Conservation (phyloP, 805 yeast species). For the Saturnispora bothae region DNA sequence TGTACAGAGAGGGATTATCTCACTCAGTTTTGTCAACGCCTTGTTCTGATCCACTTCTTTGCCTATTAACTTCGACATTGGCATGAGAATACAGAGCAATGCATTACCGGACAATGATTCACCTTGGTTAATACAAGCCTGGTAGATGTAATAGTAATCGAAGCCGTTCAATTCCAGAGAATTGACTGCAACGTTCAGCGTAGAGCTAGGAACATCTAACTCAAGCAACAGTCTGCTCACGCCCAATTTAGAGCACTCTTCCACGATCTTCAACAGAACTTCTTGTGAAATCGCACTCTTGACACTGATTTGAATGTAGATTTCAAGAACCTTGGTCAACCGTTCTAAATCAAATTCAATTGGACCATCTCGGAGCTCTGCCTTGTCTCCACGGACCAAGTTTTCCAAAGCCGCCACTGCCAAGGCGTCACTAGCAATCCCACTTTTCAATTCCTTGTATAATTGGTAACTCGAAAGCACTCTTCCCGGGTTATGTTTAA, state of each 20-base stretch:
- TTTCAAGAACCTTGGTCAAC: constrained; percentile 11
- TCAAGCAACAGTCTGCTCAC: constrained; percentile 12
- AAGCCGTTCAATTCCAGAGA: constrained; percentile 10
- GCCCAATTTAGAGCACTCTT: constrained; percentile 15
- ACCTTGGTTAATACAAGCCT: constrained; percentile 12
- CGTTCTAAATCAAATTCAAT: constrained; percentile 11
- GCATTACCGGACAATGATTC: constrained; percentile 14
- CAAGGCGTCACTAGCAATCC: constrained; percentile 7
- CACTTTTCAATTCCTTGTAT: constrained; percentile 12
- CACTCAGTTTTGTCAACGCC: constrained; percentile 8
- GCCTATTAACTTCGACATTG: constrained; percentile 17
- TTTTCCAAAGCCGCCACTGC: constrained; percentile 15
- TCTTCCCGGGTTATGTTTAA: constrained; percentile 29
- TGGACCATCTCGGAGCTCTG: constrained; percentile 17
- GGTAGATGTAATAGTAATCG: constrained; percentile 18
- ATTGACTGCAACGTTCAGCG: background rate
- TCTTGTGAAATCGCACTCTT: constrained; percentile 11
- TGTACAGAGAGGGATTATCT: background rate
- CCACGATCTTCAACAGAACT: constrained; percentile 10
- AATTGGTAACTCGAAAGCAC: constrained; percentile 26
- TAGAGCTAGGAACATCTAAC: background rate
- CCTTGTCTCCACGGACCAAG: constrained; percentile 17
- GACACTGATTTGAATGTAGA: constrained; percentile 12
- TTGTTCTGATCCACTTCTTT: constrained; percentile 10
- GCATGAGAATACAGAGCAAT: constrained; percentile 12